These are phyloP conservation scores for Populus hybrid DNA, from an alignment of 441 rosid species.

Conservation along the genomic window DNA sequence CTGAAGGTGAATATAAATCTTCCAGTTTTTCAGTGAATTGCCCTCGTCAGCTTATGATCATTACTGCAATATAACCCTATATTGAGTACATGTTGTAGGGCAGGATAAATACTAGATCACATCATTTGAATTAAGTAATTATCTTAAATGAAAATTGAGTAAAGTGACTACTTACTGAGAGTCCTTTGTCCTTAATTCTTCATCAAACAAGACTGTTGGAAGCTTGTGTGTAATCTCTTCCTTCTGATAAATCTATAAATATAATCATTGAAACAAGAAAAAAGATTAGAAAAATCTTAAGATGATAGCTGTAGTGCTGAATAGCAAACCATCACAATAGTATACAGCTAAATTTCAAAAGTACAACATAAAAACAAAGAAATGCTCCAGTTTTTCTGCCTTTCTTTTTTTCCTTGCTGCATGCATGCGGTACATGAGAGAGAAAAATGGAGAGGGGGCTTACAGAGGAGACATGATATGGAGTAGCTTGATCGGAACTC, in stretches of 20 bases:
- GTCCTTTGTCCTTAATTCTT: conserved; percentile 62
- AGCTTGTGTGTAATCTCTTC: conserved; percentile 64
- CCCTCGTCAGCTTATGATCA: conserved; percentile 5
- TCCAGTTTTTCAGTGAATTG: conserved; percentile 10
- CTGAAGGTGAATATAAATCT: background rate
- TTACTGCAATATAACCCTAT: conserved; percentile 10
- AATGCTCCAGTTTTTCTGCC: background rate
- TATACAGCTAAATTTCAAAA: background rate
- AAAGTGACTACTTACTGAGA: conserved; percentile 59
- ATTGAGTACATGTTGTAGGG: conserved; percentile 13
- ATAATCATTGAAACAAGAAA: background rate
- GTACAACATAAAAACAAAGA: background rate
- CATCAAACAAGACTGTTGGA: conserved; percentile 65
- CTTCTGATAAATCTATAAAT: conserved; percentile 37
- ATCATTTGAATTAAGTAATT: background rate
- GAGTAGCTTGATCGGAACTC: conserved; percentile 37
- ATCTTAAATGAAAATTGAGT: background rate
- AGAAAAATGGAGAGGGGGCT: conserved; percentile 14
- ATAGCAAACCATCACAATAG: background rate
- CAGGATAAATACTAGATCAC: conserved; percentile 12
- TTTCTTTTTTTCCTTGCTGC: background rate
- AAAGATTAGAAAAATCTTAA: background rate
- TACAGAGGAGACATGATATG: conserved; percentile 45
- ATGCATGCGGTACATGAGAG: background rate
- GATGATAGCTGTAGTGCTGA: background rate